Conservation (phyloP, 108 stramenopile species). For the Cyclotella baltica region DNA sequence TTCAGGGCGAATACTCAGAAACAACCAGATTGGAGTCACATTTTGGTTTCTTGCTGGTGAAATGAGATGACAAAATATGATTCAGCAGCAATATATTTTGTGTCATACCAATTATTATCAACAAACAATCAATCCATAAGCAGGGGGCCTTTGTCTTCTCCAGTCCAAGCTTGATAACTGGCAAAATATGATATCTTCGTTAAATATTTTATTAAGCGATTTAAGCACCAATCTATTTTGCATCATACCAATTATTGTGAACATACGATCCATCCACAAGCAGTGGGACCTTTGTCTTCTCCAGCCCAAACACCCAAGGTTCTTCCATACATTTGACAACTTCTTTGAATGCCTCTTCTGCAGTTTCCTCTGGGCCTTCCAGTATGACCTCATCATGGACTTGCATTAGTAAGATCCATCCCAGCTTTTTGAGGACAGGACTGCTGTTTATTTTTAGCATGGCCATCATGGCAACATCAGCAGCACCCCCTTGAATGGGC, state of each 20-base stretch:
- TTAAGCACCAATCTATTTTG: slow-evolving; percentile 72
- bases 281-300: slow-evolving; percentile 89
- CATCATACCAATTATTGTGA: slow-evolving; percentile 98
- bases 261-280: slow-evolving; percentile 93
- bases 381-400: slow-evolving; percentile 99
- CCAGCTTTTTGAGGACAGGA: slow-evolving; percentile 79
- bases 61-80: no score
- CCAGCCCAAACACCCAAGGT: slow-evolving; percentile 93
- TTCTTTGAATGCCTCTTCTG: slow-evolving; percentile 93
- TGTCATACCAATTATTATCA: no score
- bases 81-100: no score
- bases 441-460: slow-evolving; percentile 96
- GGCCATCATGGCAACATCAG: slow-evolving; percentile 99
- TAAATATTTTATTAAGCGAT: neutral
- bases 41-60: no score
- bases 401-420: slow-evolving; percentile 98
- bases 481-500: slow-evolving; percentile 99
- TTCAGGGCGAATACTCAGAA: no score
- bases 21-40: no score
- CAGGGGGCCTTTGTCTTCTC: no score
- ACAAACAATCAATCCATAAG: no score
- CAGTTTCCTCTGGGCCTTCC: slow-evolving; percentile 98
- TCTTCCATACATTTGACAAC: slow-evolving; percentile 94
- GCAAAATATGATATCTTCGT: no score
- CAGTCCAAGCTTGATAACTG: no score